Evolutionary conservation across 129 eudicot species (phyloP).

Genomic region (Arctium minus): DNA sequence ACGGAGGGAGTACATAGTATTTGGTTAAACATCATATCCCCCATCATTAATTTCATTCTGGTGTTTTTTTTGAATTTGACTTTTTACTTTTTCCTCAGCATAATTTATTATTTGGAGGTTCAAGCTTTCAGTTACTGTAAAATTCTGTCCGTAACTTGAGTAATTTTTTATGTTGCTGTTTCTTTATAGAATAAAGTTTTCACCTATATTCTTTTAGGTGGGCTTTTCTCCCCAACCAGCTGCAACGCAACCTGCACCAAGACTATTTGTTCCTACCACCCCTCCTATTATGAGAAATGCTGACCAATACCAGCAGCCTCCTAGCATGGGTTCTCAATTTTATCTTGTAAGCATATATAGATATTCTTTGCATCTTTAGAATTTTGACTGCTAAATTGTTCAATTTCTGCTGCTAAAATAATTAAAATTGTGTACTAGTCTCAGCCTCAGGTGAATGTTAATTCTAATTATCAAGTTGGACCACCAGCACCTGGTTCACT

Average conservation of each 20-base stretch:
- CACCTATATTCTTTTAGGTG: slow-evolving; percentile 34
- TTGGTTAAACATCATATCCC: neutral
- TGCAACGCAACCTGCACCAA: slow-evolving; percentile 59
- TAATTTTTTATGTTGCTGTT: neutral
- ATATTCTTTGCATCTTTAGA: neutral
- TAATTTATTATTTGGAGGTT: neutral
- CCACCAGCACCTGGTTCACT: slow-evolving; percentile 49
- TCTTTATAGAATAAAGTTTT: neutral
- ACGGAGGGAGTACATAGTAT: neutral
- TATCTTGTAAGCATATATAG: slow-evolving; percentile 46
- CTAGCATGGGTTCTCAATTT: slow-evolving; percentile 62
- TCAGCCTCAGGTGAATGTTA: slow-evolving; percentile 52
- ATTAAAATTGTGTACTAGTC: slow-evolving; percentile 13
- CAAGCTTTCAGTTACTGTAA: neutral
- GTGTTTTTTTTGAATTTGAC: neutral
- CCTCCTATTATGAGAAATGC: slow-evolving; percentile 62
- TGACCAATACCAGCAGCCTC: slow-evolving; percentile 74
- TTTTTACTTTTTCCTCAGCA: neutral
- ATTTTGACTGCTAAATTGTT: neutral
- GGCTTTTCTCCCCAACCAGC: slow-evolving; percentile 57
- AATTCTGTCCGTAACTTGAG: neutral
- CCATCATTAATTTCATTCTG: neutral
- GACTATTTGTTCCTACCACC: slow-evolving; percentile 66
- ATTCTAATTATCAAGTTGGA: slow-evolving; percentile 55
- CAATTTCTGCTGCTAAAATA: slow-evolving; percentile 4